These are phyloP conservation scores for Axilococcus clingmanii DNA, from an alignment of 139 green algal species.

Conservation along the genomic window DNA sequence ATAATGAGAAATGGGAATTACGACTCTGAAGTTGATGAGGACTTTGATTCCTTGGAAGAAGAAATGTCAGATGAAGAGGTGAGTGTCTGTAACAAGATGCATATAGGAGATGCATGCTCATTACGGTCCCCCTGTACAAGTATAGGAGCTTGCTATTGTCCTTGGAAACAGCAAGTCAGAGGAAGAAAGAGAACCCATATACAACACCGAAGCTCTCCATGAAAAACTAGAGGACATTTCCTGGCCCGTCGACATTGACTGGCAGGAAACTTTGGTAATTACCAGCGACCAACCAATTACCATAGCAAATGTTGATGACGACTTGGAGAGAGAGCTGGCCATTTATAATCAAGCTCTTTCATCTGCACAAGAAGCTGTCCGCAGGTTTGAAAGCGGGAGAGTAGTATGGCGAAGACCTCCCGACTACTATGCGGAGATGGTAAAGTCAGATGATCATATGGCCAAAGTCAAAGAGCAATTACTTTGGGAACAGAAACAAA, in stretches of 20 bases:
- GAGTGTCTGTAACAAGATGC: slow-evolving; percentile 3
- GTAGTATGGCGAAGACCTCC: slow-evolving; percentile 65
- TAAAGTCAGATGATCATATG: slow-evolving; percentile 97
- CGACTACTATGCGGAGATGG: slow-evolving; percentile 98
- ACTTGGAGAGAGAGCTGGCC: slow-evolving; percentile 77
- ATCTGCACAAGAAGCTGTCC: slow-evolving; percentile 53
- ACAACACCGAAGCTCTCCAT: slow-evolving; percentile 72
- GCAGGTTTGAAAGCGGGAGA: slow-evolving; percentile 49
- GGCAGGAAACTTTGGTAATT: slow-evolving; percentile 40
- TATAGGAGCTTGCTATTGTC: slow-evolving; percentile 1
- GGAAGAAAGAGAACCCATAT: slow-evolving; percentile 42
- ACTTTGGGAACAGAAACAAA: slow-evolving; percentile 69
- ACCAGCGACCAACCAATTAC: slow-evolving; percentile 6
- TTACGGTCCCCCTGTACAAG: not conserved
- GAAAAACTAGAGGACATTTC: slow-evolving; percentile 86
- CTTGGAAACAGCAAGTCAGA: not conserved
- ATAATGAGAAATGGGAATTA: slow-evolving; percentile 3
- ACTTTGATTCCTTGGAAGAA: slow-evolving; percentile 16
- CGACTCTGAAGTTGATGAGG: slow-evolving; percentile 16
- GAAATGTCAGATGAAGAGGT: slow-evolving; percentile 28
- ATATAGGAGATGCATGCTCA: not conserved
- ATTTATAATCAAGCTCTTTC: slow-evolving; percentile 89
- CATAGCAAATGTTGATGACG: slow-evolving; percentile 71
- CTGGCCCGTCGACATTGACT: slow-evolving; percentile 61
- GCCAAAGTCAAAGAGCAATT: slow-evolving; percentile 76